Base-by-base conservation (phyloP, 768 basidiomycete species). In the Hydnomerulius pinastri region DNA sequence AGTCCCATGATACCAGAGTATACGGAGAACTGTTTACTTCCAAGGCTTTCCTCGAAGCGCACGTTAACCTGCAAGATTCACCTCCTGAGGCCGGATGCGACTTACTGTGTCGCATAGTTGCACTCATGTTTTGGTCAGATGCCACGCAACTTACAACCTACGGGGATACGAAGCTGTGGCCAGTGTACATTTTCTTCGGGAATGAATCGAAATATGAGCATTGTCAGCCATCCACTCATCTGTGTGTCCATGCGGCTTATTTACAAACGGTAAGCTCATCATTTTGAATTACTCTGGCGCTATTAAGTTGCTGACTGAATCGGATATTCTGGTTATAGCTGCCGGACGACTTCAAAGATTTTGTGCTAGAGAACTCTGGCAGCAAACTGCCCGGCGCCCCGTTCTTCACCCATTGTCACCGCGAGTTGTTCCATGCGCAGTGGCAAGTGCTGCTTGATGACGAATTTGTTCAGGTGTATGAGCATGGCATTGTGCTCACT, bases 41-140 rank as follows among this genome's bases (percentile, higher is more conserved):
- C 3, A 12, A 25, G 17, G 53, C 36, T 1, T 50, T 56, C 30
- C 10, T 58, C 1, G 55, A 58, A 17, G 54, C 40, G 5, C 57
- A 63, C 30, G 10, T 21, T 11, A 43, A 47, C 15, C 39, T 63
- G 6, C 57, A 62, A 38, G 43, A 59, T 15, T 59, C 48, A 0
- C 51, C 59, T 8, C 40, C 24, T 8, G 64, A 62, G 28, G 50
- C 50, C 24, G 55, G 43, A 11, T 61, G 57, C 20, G 33, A 53
- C 17, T 55, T 66, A 1, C 61, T 55, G 6, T 46, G 51, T 2
- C 47, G 47, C 0, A 45, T 69, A 24, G 58, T 51, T 20, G 57
- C 48, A 8, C 13, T 66, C 13, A 69, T 71, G 64, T 53, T 68
- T 27, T 67, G 61, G 54, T 71, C 68, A 0, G 69, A 73, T 52